Evolutionary conservation across 2,329 filamentous ascomycete species (phyloP).

Genomic region (Aspergillus fischeri): DNA sequence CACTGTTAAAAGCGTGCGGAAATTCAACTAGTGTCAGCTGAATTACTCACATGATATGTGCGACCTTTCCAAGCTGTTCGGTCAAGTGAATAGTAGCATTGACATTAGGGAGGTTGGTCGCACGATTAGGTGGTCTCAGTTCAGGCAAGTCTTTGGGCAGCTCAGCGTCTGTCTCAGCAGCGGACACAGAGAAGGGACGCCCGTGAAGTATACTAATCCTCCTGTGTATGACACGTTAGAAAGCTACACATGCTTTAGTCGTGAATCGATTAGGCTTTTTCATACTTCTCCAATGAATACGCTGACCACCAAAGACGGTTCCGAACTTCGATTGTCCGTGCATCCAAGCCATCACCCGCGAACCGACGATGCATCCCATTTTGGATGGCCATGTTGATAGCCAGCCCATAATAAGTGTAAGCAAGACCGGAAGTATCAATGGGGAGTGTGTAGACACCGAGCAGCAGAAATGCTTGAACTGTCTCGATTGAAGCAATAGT

Average conservation of each 20-base stretch:
- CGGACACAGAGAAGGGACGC: constrained; percentile 47
- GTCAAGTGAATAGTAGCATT: constrained; percentile 41
- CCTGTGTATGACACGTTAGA: constrained; percentile 21
- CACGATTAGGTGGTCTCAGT: constrained; percentile 30
- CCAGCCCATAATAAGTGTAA: constrained; percentile 51
- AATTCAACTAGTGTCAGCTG: too few relatives aligned
- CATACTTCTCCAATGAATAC: constrained; percentile 50
- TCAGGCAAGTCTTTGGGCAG: constrained; percentile 41
- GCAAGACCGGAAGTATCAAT: constrained; percentile 50
- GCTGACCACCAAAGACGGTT: constrained; percentile 53
- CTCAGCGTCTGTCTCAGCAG: constrained; percentile 48
- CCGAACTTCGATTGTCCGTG: constrained; percentile 44
- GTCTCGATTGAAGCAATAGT: constrained; percentile 51
- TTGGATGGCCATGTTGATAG: constrained; percentile 51
- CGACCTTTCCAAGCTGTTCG: constrained; percentile 24
- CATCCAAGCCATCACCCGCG: constrained; percentile 38
- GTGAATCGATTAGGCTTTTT: not conserved
- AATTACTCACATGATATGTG: constrained; percentile 22
- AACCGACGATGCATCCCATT: constrained; percentile 54
- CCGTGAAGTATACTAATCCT: constrained; percentile 51
- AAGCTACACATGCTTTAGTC: too few relatives aligned
- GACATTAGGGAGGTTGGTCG: constrained; percentile 38
- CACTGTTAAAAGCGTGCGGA: too few relatives aligned
- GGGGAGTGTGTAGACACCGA: constrained; percentile 37
- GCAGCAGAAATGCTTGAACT: constrained; percentile 47